Evolutionary conservation across 768 basidiomycete genomes (phyloP).

Genomic region (Sporobolomyces pararoseus): DNA sequence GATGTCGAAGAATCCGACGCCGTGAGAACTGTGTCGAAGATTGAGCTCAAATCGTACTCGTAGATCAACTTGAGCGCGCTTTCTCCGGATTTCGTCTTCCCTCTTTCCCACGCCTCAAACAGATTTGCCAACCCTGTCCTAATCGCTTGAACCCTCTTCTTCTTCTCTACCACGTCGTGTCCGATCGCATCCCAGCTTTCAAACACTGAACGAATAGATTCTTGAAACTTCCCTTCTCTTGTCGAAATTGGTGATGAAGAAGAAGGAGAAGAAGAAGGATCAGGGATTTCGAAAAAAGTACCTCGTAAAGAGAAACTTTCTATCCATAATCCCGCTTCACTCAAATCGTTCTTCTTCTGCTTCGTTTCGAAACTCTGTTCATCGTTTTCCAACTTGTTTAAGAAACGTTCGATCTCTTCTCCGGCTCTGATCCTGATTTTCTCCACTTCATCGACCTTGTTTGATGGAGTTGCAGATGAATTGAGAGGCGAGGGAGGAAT

Average conservation of each 20-base stretch:
- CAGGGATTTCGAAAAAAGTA: no score
- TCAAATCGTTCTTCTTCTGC: conserved; percentile 1
- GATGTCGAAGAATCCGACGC: not conserved
- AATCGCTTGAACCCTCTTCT: conserved; percentile 5
- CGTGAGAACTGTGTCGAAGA: not conserved
- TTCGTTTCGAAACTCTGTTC: not conserved
- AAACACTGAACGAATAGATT: not conserved
- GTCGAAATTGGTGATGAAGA: not conserved
- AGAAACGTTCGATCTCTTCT: not conserved
- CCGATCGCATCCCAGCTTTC: not conserved
- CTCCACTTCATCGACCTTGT: not conserved
- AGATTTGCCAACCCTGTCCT: conserved; percentile 4
- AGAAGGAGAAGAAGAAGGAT: no score
- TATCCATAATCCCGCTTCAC: conserved; percentile 13
- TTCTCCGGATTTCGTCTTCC: conserved; percentile 9
- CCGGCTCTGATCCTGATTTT: not conserved
- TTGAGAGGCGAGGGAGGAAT: not conserved
- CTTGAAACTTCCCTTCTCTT: not conserved
- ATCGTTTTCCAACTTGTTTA: not conserved
- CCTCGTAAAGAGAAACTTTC: not conserved
- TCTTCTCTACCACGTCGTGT: not conserved
- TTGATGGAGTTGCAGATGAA: not conserved
- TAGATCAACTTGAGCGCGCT: conserved; percentile 16
- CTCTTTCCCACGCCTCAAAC: conserved; percentile 15
- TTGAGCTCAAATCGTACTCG: not conserved